Base-by-base conservation (phyloP, 805 yeast genomes). In the Pichia insulana region DNA sequence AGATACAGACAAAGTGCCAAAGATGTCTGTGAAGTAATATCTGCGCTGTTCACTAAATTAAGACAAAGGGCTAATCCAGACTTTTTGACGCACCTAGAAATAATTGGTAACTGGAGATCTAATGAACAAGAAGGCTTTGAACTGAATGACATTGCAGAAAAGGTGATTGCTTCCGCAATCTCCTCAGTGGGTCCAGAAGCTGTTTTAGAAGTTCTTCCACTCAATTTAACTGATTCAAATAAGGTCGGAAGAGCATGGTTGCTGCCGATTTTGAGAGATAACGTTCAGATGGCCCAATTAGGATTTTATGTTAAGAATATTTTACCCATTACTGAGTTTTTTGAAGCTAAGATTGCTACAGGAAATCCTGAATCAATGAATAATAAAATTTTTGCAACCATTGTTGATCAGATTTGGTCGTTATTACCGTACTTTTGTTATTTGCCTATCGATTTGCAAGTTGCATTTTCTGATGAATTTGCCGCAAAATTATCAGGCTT, bases 181-280 rank as follows among this genome's bases (percentile, higher is more conserved):
- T 60, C 83, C 2, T 75, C 82, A 4, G 62, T 89, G 59, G 98
- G 98, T 2, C 96, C 97, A 9, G 94, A 83, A 52, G 76, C 70
- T 11, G 92, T 92, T 2, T 65, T 90, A 47, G 62, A 74, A 36
- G 67, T 74, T 4, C 69, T 92, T 28, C 97, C 99, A 7, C 68
- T 92, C 55, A 87, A 90, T 56, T 69, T 92, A 53, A 69, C 71
- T 26, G 71, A 73, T 36, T 76, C 81, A 5, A 62, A 65, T 27
- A 69, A 71, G 34, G 73, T 80, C n/a, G 97, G 97, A 36, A 76
- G 97, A 58, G 97, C 97, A 36, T 92, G 97, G 97, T 57, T 92
- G 53, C 71, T 92, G 50, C 98, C 98, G 10, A 59, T 92, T 28
- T 71, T 92, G 47, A 81, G 97, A 65, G 97, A 89, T 54, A 79